Evolutionary conservation across 768 basidiomycete genomes (phyloP), one percentile per base, ranked within the genome.

Genomic region (Rhodotorula diobovata): DNA sequence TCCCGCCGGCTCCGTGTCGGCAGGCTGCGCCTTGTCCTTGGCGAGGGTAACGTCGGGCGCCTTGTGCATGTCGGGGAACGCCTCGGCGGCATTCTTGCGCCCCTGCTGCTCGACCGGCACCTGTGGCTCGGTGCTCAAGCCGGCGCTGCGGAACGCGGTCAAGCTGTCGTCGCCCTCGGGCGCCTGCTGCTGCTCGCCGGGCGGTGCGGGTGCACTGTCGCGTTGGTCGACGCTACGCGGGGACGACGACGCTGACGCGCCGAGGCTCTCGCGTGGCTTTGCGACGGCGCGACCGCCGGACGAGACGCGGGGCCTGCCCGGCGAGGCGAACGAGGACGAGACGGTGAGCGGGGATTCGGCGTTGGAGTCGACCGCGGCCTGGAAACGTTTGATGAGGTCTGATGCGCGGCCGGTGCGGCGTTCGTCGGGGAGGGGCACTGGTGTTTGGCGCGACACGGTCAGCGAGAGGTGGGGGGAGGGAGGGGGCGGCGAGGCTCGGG

Each of bases 361-460:
- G 7, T 45, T 12, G 9, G 30, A 12, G 50, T 72, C 71, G 53
- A 74, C 51, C 9, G 51, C 37, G 9, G 37, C 28, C 48, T 74
- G 72, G 68, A 70, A 74, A 2, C 67, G 65, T 30, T 54, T 56
- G 68, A 68, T 68, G 25, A 74, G 62, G 21, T 68, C 67, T 16
- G 58, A 61, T 9, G 72, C 67, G 15, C 54, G 63, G 37, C 51
- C 57, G 0, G 63, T 54, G 25, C 43, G 25, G 4, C 25, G n/a
- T 28, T 70, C 57, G 62, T 73, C 72, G 39, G 67, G 64, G 2
- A 69, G 18, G 9, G 68, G 68, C 65, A 68, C 34, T 37, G 53
- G 0, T 0, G n/a, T n/a, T n/a, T n/a, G 21, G 28, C n/a, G 10
- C 41, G 23, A 41, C 28, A n/a, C 5, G 37, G 41, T 25, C 39